Percentiles rank a stretch among this genome's conserved stretches.
phyloP scores from a whole-genome alignment of 805 yeast genomes.

The Suhomyces sp. region DNA sequence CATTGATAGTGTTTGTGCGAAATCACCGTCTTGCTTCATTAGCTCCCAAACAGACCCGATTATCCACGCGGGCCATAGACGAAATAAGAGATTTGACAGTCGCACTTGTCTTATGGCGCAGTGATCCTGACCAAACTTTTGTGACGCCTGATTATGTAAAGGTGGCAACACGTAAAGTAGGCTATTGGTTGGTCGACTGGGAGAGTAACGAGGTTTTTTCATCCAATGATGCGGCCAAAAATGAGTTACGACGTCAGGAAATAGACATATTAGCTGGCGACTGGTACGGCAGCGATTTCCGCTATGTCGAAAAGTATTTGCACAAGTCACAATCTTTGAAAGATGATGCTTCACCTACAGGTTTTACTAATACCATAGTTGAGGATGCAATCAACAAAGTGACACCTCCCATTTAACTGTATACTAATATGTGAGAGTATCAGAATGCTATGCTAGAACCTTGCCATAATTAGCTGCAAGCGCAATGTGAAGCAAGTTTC shows the following conservation, averaged over 20 bases:
- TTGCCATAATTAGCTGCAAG: too few relatives aligned
- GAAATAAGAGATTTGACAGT: conserved; percentile 26
- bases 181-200: conserved; percentile 46
- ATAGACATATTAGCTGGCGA: conserved; percentile 38
- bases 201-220: conserved; percentile 22
- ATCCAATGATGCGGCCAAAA: conserved; percentile 1
- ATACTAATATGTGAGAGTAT: not conserved
- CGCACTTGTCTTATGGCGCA: conserved; percentile 24
- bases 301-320: conserved; percentile 28
- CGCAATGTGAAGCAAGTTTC: too few relatives aligned
- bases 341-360: conserved; percentile 29
- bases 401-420: conserved; percentile 34
- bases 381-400: conserved; percentile 37
- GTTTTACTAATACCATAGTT: conserved; percentile 31
- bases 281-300: conserved; percentile 45
- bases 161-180: conserved; percentile 37
- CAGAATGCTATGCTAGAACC: too few relatives aligned
- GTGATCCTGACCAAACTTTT: conserved; percentile 12
- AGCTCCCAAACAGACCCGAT: conserved; percentile 34
- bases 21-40: conserved; percentile 39
- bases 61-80: conserved; percentile 32
- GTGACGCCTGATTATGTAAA: conserved; percentile 40
- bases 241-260: conserved; percentile 17
- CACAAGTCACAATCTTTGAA: conserved; percentile 14
- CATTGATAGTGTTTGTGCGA: conserved; percentile 35